Base-by-base conservation (phyloP, 2,329 filamentous ascomycete species). In the Calonectria montana region DNA sequence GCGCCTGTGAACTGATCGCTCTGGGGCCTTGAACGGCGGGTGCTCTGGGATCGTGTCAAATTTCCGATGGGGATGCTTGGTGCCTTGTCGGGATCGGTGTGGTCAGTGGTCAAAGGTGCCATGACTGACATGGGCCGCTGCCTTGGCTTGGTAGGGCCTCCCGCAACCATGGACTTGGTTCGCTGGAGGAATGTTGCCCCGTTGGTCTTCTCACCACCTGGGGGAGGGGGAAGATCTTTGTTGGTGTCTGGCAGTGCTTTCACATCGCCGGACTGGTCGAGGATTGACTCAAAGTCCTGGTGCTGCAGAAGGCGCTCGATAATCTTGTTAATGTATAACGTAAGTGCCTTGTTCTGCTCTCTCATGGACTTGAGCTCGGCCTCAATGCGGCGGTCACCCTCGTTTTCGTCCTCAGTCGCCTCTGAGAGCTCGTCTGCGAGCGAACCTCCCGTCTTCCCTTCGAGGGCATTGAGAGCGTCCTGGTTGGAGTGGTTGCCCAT, bases 261-360 rank as follows among this genome's bases (percentile, higher is more conserved):
- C 67, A 82, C 78, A 68, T 93, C 90, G 64, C 91, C 90, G 10
- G 93, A 94, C 82, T 94, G 94, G 81, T 97, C 95, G 47, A 98
- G 88, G 72, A 98, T 97, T 73, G 94, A 92, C 85, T 99, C 96
- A 77, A 98, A 98, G 77, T 97, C 96, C 80, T 97, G 94, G 84
- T 98, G 94, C 81, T 97, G 94, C 73, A 99, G 89, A 53, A 99
- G 91, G 69, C 97, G 94, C 83, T 97, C 97, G 82, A 99, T 98
- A 83, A 99, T 98, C 86, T 97, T 97, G 90, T 98, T 98, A 87
- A 99, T 98, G 86, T 99, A 99, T 75, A 98, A 88, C 27, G 95
- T 97, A 78, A 99, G 88, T 35, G 97, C 97, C 87, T 98, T 98
- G 88, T 99, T 98, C 86, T 98, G 93, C 82, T 98, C 96, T 85